Conservation (phyloP, 1,139 yeast genomes). For the Zygosaccharomyces pseudobailii region DNA sequence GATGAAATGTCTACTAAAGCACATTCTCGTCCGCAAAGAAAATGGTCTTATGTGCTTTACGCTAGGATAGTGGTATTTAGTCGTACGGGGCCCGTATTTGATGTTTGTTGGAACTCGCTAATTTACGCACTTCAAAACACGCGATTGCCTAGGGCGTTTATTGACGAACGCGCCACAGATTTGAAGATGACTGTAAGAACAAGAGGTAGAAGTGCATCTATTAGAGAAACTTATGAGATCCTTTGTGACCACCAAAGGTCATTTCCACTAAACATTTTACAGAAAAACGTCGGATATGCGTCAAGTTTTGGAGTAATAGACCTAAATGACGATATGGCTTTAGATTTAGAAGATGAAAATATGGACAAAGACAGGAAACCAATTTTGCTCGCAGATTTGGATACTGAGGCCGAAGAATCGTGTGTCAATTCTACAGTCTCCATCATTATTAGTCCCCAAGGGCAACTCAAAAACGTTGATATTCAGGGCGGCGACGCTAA, state of each 20-base stretch:
- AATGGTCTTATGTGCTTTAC: constrained; percentile 59
- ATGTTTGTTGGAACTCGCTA: constrained; percentile 68
- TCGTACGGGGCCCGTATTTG: constrained; percentile 76
- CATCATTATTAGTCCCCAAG: constrained; percentile 31
- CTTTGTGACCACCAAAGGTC: constrained; percentile 41
- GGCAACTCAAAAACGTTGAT: constrained; percentile 36
- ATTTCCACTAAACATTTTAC: constrained; percentile 38
- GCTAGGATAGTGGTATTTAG: constrained; percentile 77
- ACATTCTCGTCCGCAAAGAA: constrained; percentile 35
- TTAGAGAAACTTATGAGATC: constrained; percentile 42
- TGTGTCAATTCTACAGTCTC: constrained; percentile 34
- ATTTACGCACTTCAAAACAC: constrained; percentile 58
- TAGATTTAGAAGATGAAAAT: constrained; percentile 34
- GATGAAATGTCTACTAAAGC: constrained; percentile 21
- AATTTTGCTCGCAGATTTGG: constrained; percentile 61
- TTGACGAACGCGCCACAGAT: constrained; percentile 52
- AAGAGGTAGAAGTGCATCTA: constrained; percentile 47
- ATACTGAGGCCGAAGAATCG: constrained; percentile 74
- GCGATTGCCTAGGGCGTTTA: constrained; percentile 60
- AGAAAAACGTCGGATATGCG: constrained; percentile 41
- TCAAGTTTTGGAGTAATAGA: constrained; percentile 64
- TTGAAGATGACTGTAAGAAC: constrained; percentile 49
- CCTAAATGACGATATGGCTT: constrained; percentile 37
- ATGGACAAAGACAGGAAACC: constrained; percentile 29
- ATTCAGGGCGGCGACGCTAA: constrained; percentile 43